Evolutionary conservation across 768 basidiomycete genomes (phyloP).

Genomic region (Podaxis rugospora): DNA sequence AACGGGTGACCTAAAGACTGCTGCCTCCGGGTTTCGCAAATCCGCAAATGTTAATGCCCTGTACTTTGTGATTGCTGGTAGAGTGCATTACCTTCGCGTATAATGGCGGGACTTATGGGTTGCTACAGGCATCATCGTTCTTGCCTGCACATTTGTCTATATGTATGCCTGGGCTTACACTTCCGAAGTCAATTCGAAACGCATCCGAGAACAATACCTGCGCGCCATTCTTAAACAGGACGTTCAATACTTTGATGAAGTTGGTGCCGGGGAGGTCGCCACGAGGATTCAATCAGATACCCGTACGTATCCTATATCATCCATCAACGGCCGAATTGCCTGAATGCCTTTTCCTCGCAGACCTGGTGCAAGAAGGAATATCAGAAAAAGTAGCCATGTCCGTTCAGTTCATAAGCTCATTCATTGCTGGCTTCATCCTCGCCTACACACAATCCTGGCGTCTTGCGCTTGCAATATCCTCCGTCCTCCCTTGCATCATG

Average conservation of each 20-base stretch:
- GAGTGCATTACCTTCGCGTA: slow-evolving; percentile 49
- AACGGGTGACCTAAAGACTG: slow-evolving; percentile 20
- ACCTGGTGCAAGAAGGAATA: slow-evolving; percentile 78
- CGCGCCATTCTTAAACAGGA: slow-evolving; percentile 70
- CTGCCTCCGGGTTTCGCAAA: slow-evolving; percentile 38
- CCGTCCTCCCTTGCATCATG: slow-evolving; percentile 70
- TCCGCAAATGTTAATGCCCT: slow-evolving; percentile 46
- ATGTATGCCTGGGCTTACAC: slow-evolving; percentile 52
- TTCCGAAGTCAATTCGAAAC: slow-evolving; percentile 67
- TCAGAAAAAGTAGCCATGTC: slow-evolving; percentile 73
- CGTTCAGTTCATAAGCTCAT: slow-evolving; percentile 51
- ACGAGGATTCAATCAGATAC: slow-evolving; percentile 80
- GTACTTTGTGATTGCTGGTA: slow-evolving; percentile 55
- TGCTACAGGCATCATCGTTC: slow-evolving; percentile 41
- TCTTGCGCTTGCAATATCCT: slow-evolving; percentile 67
- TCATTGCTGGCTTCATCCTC: slow-evolving; percentile 70
- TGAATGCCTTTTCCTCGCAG: slow-evolving; percentile 23
- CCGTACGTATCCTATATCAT: slow-evolving; percentile 34
- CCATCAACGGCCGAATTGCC: neutral
- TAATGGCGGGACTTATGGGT: no score
- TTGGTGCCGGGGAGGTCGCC: slow-evolving; percentile 83
- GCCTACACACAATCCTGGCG: slow-evolving; percentile 61
- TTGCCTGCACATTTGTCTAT: slow-evolving; percentile 59
- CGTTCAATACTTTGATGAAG: slow-evolving; percentile 76
- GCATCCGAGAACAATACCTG: slow-evolving; percentile 77